Conservation (phyloP, 225 moss, liverwort and hornwort genomes). For the Pleurozium schreberi region DNA sequence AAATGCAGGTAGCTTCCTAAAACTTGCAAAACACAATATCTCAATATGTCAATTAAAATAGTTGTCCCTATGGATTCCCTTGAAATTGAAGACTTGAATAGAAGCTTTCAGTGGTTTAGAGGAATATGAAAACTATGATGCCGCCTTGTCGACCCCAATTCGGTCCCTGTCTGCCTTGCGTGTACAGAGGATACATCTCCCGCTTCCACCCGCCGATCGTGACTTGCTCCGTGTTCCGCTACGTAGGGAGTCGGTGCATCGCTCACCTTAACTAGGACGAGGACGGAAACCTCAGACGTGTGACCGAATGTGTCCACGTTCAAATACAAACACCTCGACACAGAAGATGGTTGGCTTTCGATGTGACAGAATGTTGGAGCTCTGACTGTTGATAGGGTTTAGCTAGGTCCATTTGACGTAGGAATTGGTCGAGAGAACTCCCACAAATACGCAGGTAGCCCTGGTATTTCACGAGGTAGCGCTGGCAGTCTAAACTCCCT, state of each 20-base stretch:
- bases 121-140: too few relatives aligned
- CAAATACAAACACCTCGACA: too few relatives aligned
- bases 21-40: neutral
- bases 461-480: neutral
- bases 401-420: neutral
- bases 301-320: neutral
- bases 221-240: too few relatives aligned
- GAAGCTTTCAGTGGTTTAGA: neutral
- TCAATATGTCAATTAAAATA: too few relatives aligned
- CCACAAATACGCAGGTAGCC: neutral
- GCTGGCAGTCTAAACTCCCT: too few relatives aligned
- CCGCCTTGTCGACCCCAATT: too few relatives aligned
- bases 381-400: too few relatives aligned
- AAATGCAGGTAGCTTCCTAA: too few relatives aligned
- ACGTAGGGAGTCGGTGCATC: neutral
- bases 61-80: too few relatives aligned
- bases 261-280: neutral
- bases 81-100: too few relatives aligned
- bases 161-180: neutral
- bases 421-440: neutral
- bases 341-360: neutral
- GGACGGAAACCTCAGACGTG: neutral
- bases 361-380: too few relatives aligned
- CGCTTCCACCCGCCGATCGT: neutral
- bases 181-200: neutral